Evolutionary conservation across 805 yeast genomes (phyloP).

Genomic region (Saturnispora kantuleensis): DNA sequence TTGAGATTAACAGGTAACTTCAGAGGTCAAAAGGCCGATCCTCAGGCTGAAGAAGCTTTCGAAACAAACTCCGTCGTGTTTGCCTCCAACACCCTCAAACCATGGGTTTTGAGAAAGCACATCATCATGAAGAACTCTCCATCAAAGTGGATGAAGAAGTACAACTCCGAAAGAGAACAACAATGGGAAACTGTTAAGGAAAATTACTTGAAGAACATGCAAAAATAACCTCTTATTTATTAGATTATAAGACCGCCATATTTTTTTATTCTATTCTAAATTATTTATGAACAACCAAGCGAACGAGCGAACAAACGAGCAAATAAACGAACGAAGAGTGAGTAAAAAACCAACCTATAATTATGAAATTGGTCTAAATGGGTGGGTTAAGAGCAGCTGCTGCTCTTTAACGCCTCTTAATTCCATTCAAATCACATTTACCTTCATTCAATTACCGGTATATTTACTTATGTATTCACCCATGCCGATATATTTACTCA

Average conservation of each 20-base stretch:
- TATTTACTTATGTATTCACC: no score
- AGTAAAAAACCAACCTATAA: no score
- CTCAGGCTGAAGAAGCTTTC: slow-evolving; percentile 63
- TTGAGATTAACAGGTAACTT: slow-evolving; percentile 62
- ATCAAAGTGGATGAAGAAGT: slow-evolving; percentile 28
- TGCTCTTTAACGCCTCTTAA: no score
- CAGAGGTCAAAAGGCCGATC: slow-evolving; percentile 57
- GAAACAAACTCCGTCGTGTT: slow-evolving; percentile 50
- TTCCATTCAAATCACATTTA: no score
- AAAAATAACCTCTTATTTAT: slow-evolving; percentile 14
- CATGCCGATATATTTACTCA: no score
- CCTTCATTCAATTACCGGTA: no score
- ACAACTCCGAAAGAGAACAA: slow-evolving; percentile 24
- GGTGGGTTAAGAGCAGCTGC: no score
- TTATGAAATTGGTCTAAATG: no score
- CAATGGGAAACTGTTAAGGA: slow-evolving; percentile 28
- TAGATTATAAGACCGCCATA: slow-evolving; percentile 3
- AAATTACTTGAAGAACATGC: slow-evolving; percentile 28
- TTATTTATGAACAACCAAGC: slow-evolving; percentile 2
- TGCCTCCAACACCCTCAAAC: slow-evolving; percentile 24
- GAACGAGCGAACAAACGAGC: no score
- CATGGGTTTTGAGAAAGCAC: slow-evolving; percentile 32
- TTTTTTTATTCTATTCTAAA: slow-evolving; percentile 10
- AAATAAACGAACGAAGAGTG: no score
- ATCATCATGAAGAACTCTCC: slow-evolving; percentile 32